Percentiles rank a stretch among this genome's conserved stretches.
Evolutionary conservation across 1,139 yeast genomes (phyloP).

Genomic region (Yarrowia galli): DNA sequence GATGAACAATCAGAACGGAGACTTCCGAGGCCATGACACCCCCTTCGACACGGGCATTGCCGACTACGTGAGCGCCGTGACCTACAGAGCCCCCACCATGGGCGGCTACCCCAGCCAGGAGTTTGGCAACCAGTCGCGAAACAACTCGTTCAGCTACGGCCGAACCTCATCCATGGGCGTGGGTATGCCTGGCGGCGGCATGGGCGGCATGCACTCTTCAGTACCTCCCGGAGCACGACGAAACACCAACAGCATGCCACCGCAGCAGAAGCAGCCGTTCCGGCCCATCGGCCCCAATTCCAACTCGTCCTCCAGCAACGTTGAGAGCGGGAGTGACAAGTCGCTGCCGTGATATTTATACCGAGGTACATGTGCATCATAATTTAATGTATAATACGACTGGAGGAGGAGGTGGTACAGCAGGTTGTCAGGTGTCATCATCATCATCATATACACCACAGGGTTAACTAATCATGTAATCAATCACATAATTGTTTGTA

Average conservation of each 20-base stretch:
- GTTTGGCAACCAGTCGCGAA: slow-evolving; percentile 35
- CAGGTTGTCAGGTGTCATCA: not conserved
- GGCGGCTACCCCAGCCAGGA: slow-evolving; percentile 29
- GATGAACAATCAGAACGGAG: slow-evolving; percentile 30
- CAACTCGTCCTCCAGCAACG: slow-evolving; percentile 37
- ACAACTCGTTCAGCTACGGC: slow-evolving; percentile 27
- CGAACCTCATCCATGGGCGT: slow-evolving; percentile 30
- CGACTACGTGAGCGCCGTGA: slow-evolving; percentile 36
- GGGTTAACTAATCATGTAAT: slow-evolving; percentile 33
- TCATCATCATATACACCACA: not conserved
- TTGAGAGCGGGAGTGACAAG: slow-evolving; percentile 38
- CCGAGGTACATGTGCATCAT: slow-evolving; percentile 35
- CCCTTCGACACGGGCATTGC: slow-evolving; percentile 36
- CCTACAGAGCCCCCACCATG: slow-evolving; percentile 33
- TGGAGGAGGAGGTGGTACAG: slow-evolving; percentile 28
- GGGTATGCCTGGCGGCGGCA: slow-evolving; percentile 12
- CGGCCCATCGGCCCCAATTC: slow-evolving; percentile 36
- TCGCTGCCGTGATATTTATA: slow-evolving; percentile 38
- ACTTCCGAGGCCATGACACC: slow-evolving; percentile 25
- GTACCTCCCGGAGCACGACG: slow-evolving; percentile 29
- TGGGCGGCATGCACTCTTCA: slow-evolving; percentile 32
- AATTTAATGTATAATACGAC: slow-evolving; percentile 36
- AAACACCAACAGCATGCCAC: slow-evolving; percentile 38
- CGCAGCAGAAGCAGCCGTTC: slow-evolving; percentile 38
- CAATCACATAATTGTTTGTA: slow-evolving; percentile 19